Evolutionary conservation across 345 rosid species (phyloP).

Genomic region (Noccaea bulbosa): DNA sequence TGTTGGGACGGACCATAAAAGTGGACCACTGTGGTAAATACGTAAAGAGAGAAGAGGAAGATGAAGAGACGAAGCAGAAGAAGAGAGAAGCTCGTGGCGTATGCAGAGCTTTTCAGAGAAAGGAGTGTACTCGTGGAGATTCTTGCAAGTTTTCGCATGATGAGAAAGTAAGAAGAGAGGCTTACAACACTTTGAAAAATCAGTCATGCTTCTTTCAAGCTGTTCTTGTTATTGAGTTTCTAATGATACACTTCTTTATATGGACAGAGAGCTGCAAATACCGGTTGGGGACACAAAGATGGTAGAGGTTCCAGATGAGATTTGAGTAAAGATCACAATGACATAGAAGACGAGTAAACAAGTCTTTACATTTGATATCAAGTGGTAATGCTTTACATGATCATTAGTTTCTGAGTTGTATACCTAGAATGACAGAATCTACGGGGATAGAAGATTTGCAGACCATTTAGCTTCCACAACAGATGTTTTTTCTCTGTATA

Average conservation of each 20-base stretch:
- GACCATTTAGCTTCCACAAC: neutral
- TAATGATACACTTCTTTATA: slow-evolving; percentile 18
- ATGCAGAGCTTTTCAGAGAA: slow-evolving; percentile 81
- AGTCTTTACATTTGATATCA: slow-evolving; percentile 40
- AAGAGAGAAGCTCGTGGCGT: slow-evolving; percentile 83
- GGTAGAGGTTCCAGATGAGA: slow-evolving; percentile 64
- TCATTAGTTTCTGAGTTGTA: neutral
- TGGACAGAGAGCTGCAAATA: slow-evolving; percentile 67
- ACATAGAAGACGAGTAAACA: slow-evolving; percentile 35
- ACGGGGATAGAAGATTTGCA: too few species aligned
- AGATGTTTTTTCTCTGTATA: slow-evolving; percentile 16
- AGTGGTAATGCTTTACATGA: slow-evolving; percentile 10
- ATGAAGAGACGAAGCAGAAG: slow-evolving; percentile 58
- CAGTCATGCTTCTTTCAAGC: neutral
- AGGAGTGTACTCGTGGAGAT: slow-evolving; percentile 52
- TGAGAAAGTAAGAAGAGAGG: slow-evolving; percentile 59
- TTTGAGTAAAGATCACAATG: too few species aligned
- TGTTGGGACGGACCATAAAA: slow-evolving; percentile 66
- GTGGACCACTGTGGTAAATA: slow-evolving; percentile 45
- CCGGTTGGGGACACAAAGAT: slow-evolving; percentile 63
- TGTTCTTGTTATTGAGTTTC: neutral
- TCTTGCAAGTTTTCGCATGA: slow-evolving; percentile 78
- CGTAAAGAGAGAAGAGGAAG: slow-evolving; percentile 19
- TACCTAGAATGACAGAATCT: neutral
- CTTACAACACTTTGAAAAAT: neutral